Evolutionary conservation across 2,329 filamentous ascomycete genomes (phyloP).

Genomic region (Xylariaceae sp.): DNA sequence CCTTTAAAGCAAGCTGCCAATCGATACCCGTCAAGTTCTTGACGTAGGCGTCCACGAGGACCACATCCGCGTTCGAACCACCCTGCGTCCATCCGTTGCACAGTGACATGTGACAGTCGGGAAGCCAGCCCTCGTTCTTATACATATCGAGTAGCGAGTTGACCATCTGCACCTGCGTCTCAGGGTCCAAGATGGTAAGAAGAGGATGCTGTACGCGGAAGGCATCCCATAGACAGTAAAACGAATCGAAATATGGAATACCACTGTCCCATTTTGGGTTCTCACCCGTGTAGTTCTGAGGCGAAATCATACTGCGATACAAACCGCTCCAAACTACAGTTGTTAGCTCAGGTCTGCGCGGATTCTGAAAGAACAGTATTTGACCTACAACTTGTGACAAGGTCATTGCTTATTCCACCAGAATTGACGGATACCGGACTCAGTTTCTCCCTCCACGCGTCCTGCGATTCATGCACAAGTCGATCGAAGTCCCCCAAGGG

Average conservation of each 20-base stretch:
- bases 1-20: conserved; percentile 59
- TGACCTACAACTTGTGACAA: conserved; percentile 44
- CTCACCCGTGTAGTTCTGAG: conserved; percentile 62
- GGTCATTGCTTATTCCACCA: conserved; percentile 42
- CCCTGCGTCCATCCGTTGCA: conserved; percentile 64
- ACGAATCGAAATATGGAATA: conserved; percentile 60
- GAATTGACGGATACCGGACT: conserved; percentile 47
- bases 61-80: conserved; percentile 61
- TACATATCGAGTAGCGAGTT: conserved; percentile 62
- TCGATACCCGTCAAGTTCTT: conserved; percentile 56
- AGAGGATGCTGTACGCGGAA: conserved; percentile 59
- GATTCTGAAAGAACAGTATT: neutral
- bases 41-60: conserved; percentile 57
- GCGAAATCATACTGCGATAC: conserved; percentile 57
- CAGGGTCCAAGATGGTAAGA: conserved; percentile 58
- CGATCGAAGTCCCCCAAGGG: conserved; percentile 54
- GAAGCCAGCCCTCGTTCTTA: conserved; percentile 58
- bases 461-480: conserved; percentile 44
- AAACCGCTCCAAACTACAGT: conserved; percentile 51
- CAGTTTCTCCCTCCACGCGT: conserved; percentile 54
- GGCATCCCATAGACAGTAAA: conserved; percentile 56
- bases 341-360: neutral
- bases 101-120: conserved; percentile 63
- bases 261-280: conserved; percentile 57
- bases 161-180: conserved; percentile 55